These are phyloP conservation scores for Selaginella moellendorffii DNA, from an alignment of 75 land plant species.

Conservation along the genomic window DNA sequence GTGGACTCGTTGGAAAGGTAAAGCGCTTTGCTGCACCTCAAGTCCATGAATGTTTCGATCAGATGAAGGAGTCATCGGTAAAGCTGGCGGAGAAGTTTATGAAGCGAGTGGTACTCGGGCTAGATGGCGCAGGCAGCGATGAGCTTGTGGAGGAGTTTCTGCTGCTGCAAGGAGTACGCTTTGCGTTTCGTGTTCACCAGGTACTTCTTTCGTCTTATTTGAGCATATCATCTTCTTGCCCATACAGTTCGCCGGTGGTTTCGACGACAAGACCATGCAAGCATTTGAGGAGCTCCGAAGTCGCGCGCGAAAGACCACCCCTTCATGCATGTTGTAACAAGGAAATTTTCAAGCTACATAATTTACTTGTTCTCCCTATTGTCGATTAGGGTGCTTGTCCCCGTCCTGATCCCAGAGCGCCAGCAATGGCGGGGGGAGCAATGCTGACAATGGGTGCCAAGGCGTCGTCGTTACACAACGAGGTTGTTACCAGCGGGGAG, in stretches of 20 bases:
- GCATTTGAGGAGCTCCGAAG: constrained; percentile 73
- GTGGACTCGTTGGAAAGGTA: constrained; percentile 5
- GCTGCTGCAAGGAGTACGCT: constrained; percentile 36
- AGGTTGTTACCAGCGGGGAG: constrained; percentile 8
- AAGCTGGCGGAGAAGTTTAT: not conserved
- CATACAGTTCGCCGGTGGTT: constrained; percentile 84
- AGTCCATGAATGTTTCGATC: not conserved
- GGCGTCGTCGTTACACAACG: not conserved
- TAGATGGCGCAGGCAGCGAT: not conserved
- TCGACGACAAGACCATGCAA: constrained; percentile 77
- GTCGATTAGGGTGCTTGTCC: not conserved
- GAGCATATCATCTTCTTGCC: too few relatives aligned
- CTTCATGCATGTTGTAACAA: not conserved
- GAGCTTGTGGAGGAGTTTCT: not conserved
- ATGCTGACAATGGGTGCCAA: not conserved
- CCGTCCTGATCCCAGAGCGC: not conserved
- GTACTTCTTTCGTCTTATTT: constrained; percentile 12
- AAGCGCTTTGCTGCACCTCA: not conserved
- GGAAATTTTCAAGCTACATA: not conserved
- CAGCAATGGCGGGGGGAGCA: not conserved
- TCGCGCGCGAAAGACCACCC: too few relatives aligned
- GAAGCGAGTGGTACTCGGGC: not conserved
- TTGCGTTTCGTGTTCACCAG: constrained; percentile 76
- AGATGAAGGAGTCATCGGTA: constrained; percentile 4
- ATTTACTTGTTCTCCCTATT: not conserved